Evolutionary conservation across 495 filamentous ascomycete species (phyloP).

Genomic region (Daldinia loculata): DNA sequence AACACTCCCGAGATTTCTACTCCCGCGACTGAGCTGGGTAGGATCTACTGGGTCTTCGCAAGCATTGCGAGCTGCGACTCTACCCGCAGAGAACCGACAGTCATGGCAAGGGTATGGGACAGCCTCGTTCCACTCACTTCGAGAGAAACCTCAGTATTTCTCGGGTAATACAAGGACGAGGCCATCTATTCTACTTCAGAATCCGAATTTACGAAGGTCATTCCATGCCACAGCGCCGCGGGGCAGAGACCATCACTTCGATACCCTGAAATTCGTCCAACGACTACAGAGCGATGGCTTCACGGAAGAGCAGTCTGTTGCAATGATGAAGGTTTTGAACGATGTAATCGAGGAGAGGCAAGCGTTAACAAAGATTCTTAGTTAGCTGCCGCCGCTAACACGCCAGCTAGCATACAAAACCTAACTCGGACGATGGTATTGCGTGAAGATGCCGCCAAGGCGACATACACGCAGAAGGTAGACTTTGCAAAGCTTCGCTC

Average conservation of each 20-base stretch:
- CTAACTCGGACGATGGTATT: constrained; percentile 97
- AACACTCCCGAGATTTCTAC: constrained; percentile 60
- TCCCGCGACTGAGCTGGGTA: constrained; percentile 64
- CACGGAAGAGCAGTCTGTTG: constrained; percentile 91
- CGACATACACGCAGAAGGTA: constrained; percentile 97
- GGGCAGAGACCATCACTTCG: constrained; percentile 90
- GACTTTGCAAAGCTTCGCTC: constrained; percentile 99
- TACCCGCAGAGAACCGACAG: constrained; percentile 32
- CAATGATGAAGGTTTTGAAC: constrained; percentile 96
- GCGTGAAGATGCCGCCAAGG: constrained; percentile 86
- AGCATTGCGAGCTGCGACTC: constrained; percentile 38
- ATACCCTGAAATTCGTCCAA: constrained; percentile 96
- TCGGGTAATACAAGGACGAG: constrained; percentile 9
- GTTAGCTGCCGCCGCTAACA: constrained; percentile 18
- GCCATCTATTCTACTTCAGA: constrained; percentile 34
- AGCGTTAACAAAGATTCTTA: constrained; percentile 10
- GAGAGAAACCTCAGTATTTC: background rate
- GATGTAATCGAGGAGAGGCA: constrained; percentile 96
- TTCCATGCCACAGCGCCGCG: constrained; percentile 75
- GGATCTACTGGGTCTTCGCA: constrained; percentile 39
- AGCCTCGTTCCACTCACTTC: constrained; percentile 36
- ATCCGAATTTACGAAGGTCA: constrained; percentile 50
- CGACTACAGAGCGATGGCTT: constrained; percentile 90
- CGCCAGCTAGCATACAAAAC: constrained; percentile 80
- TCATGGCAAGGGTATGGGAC: constrained; percentile 22